Percentiles rank a stretch among this genome's conserved stretches.
Evolutionary conservation across 345 rosid genomes (phyloP).

Genomic region (Corchorus olitorius): DNA sequence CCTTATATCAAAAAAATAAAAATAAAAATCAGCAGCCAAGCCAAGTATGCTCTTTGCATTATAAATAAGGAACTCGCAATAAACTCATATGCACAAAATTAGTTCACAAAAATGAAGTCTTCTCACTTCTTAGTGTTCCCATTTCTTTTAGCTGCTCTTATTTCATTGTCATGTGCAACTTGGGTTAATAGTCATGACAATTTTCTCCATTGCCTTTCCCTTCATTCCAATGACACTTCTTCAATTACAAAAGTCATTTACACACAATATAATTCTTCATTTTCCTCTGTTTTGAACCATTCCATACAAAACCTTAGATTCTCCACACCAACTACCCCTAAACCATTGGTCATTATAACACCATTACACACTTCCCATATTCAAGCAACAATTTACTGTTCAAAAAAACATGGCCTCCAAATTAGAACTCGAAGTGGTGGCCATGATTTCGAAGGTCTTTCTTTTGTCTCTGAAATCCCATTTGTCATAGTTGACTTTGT

Average conservation of each 20-base stretch:
- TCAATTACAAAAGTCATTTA: background rate
- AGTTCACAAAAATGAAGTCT: background rate
- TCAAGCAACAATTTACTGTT: background rate
- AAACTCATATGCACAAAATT: background rate
- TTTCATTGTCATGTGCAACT: background rate
- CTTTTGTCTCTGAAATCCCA: background rate
- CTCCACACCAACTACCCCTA: background rate
- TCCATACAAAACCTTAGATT: background rate
- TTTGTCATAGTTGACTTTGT: no score
- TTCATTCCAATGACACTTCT: background rate
- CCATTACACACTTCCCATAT: background rate
- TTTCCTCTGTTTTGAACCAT: background rate
- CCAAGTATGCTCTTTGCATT: background rate
- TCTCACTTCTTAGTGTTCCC: background rate
- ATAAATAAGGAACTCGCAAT: background rate
- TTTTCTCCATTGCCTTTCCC: constrained; percentile 6
- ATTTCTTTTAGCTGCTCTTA: background rate
- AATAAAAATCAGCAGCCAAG: no score
- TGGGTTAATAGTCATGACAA: background rate
- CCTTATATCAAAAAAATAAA: no score
- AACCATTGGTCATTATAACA: constrained; percentile 11
- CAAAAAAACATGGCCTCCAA: background rate
- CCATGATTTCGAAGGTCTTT: constrained; percentile 16
- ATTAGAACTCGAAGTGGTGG: constrained; percentile 13
- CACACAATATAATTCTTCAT: background rate